Conservation (phyloP, 495 filamentous ascomycete species). For the Rhizodiscina lignyota region DNA sequence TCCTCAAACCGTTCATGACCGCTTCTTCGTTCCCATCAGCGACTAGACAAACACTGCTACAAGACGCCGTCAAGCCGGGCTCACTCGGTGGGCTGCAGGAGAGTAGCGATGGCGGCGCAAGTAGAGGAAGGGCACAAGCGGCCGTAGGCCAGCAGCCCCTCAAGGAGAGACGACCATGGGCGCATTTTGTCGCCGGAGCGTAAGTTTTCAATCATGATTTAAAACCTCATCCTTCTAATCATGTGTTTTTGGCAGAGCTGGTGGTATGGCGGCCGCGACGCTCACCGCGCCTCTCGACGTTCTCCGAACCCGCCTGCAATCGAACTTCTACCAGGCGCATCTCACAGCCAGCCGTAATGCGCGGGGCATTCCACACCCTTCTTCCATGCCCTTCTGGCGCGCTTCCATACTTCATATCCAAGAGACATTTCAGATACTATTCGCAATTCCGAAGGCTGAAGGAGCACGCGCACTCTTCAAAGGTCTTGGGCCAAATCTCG, state of each 20-base stretch:
- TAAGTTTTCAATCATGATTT: constrained; percentile 27
- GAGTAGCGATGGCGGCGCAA: too few relatives aligned
- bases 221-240: constrained; percentile 5
- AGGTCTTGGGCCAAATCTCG: constrained; percentile 71
- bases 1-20: too few relatives aligned
- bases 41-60: too few relatives aligned
- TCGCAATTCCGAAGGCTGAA: constrained; percentile 57
- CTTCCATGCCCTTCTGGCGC: constrained; percentile 27
- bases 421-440: constrained; percentile 70
- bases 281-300: constrained; percentile 81
- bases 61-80: too few relatives aligned
- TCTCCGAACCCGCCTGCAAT: constrained; percentile 77
- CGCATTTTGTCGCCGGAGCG: constrained; percentile 80
- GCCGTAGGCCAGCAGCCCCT: too few relatives aligned
- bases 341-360: constrained; percentile 29
- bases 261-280: constrained; percentile 77
- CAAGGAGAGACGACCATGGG: too few relatives aligned
- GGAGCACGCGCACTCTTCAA: constrained; percentile 78
- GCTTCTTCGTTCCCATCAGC: too few relatives aligned
- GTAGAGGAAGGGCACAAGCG: too few relatives aligned
- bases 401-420: constrained; percentile 42
- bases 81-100: too few relatives aligned
- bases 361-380: constrained; percentile 28
- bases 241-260: constrained; percentile 39
- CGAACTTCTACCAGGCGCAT: constrained; percentile 72